Evolutionary conservation across 306 rosid species (phyloP).

Genomic region (Astragalus glycyphyllos): DNA sequence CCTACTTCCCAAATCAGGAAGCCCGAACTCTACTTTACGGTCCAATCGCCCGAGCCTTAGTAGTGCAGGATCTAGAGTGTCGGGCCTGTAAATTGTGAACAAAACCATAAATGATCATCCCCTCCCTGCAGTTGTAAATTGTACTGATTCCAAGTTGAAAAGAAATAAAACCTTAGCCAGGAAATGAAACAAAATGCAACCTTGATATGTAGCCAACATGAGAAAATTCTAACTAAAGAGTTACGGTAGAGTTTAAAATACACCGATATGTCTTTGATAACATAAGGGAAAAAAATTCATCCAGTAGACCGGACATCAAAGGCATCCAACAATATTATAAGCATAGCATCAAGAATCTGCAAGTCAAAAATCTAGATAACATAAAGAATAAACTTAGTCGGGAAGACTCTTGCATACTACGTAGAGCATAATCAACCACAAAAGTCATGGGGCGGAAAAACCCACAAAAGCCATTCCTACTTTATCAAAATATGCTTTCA

Average conservation of each 20-base stretch:
- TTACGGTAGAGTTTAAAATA: conserved; percentile 8
- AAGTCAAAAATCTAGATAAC: neutral
- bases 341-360: neutral
- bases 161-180: neutral
- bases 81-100: conserved; percentile 68
- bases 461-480: neutral
- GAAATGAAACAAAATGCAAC: neutral
- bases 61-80: conserved; percentile 95
- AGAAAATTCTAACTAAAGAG: neutral
- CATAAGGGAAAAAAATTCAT: neutral
- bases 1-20: conserved; percentile 96
- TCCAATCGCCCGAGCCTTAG: conserved; percentile 95
- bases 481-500: neutral
- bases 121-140: neutral
- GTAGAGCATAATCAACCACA: conserved; percentile 8
- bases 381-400: neutral
- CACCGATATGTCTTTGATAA: neutral
- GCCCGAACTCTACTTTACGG: conserved; percentile 98
- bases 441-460: neutral
- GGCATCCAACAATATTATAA: neutral
- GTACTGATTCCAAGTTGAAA: neutral
- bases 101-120: conserved; percentile 21
- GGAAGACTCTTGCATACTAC: neutral
- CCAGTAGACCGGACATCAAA: neutral
- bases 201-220: neutral